Percentiles rank a stretch among this genome's conserved stretches.
These are phyloP conservation scores for Brassica incana DNA, from an alignment of 345 rosid genomes.

Conservation along the genomic window DNA sequence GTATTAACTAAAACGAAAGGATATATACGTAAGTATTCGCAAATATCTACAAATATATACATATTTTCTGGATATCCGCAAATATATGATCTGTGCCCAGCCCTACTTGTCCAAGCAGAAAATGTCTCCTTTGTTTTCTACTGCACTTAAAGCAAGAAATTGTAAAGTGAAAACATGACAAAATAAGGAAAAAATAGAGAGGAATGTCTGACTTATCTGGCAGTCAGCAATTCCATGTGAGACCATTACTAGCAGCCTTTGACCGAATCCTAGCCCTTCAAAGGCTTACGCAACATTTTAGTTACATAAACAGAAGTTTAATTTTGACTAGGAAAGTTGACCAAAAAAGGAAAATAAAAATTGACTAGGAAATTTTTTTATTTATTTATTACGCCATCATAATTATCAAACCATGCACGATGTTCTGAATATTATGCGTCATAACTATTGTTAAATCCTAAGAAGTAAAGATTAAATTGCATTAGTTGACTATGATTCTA, in stretches of 20 bases:
- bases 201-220: constrained; percentile 32
- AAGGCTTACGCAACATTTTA: neutral
- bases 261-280: constrained; percentile 34
- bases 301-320: neutral
- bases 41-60: too few species aligned
- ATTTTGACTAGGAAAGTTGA: neutral
- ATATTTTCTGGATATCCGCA: too few species aligned
- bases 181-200: constrained; percentile 3
- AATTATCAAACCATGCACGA: constrained; percentile 15
- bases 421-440: neutral
- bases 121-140: constrained; percentile 20
- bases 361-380: too few species aligned
- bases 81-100: neutral
- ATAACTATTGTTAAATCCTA: constrained; percentile 10
- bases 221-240: constrained; percentile 21
- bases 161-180: constrained; percentile 23
- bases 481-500: neutral
- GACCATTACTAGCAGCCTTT: constrained; percentile 31
- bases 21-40: too few species aligned
- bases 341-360: too few species aligned
- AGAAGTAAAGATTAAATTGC: neutral
- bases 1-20: too few species aligned
- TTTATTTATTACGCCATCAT: constrained; percentile 9
- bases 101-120: constrained; percentile 21
- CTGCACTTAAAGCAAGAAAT: neutral